Percentiles rank a stretch among this genome's conserved stretches.
Evolutionary conservation across 805 yeast species (phyloP).

Genomic region (Kazachstania psychrophila): DNA sequence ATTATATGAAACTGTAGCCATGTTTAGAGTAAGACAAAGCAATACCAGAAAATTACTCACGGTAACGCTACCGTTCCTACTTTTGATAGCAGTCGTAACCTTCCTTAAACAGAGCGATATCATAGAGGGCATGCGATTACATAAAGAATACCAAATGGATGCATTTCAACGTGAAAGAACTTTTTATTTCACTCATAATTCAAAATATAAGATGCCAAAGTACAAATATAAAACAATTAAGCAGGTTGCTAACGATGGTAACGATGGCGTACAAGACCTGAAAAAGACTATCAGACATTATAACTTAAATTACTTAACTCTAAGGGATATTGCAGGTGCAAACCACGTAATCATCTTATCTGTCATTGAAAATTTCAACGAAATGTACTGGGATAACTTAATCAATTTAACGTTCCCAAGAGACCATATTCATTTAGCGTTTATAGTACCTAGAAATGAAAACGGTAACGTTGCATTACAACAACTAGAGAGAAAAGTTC

Average conservation of each 20-base stretch:
- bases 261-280: slow-evolving; percentile 32
- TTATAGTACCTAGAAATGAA: slow-evolving; percentile 68
- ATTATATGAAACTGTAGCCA: no score
- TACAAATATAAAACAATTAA: slow-evolving; percentile 31
- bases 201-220: slow-evolving; percentile 25
- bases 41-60: no score
- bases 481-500: slow-evolving; percentile 60
- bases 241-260: slow-evolving; percentile 35
- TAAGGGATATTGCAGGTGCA: slow-evolving; percentile 28
- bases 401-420: slow-evolving; percentile 66
- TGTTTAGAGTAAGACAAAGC: no score
- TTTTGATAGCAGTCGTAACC: no score
- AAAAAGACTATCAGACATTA: slow-evolving; percentile 65
- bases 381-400: slow-evolving; percentile 77
- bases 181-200: slow-evolving; percentile 18
- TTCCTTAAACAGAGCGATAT: no score
- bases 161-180: slow-evolving; percentile 11
- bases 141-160: not conserved
- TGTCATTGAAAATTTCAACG: slow-evolving; percentile 75
- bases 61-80: no score
- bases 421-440: slow-evolving; percentile 71
- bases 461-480: slow-evolving; percentile 72
- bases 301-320: slow-evolving; percentile 56
- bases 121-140: no score
- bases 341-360: slow-evolving; percentile 77